These are phyloP conservation scores for Picochlorum costavermella DNA, from an alignment of 139 green algal species.

Conservation along the genomic window DNA sequence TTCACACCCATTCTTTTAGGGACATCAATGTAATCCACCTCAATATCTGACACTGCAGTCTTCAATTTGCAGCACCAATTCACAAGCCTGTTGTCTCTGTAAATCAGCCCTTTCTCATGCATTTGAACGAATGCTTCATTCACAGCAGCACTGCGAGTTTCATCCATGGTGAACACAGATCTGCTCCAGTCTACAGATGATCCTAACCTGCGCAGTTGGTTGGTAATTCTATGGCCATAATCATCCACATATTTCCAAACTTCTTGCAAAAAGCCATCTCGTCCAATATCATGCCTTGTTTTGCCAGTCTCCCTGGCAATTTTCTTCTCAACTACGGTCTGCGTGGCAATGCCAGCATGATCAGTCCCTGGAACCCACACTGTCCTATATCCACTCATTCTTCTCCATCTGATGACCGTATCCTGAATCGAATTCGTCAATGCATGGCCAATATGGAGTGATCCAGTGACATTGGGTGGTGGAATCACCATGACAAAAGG, in stretches of 20 bases:
- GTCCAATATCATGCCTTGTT: conserved; percentile 89
- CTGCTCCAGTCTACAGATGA: conserved; percentile 84
- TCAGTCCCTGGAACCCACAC: conserved; percentile 96
- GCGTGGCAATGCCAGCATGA: conserved; percentile 85
- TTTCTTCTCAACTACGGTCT: conserved; percentile 98
- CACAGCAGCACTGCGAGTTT: conserved; percentile 54
- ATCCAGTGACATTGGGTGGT: conserved; percentile 95
- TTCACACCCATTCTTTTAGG: conserved; percentile 57
- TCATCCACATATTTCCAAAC: conserved; percentile 81
- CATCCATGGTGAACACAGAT: conserved; percentile 94
- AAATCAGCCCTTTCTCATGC: conserved; percentile 76
- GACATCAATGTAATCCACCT: conserved; percentile 96
- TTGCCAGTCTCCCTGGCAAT: conserved; percentile 66
- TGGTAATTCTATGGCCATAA: conserved; percentile 79
- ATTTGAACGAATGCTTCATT: conserved; percentile 69
- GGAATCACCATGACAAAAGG: conserved; percentile 97
- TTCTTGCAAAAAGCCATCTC: conserved; percentile 83
- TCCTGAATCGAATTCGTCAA: conserved; percentile 34
- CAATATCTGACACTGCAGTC: conserved; percentile 95
- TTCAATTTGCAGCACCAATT: conserved; percentile 93
- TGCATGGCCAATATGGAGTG: conserved; percentile 95
- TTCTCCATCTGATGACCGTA: conserved; percentile 63
- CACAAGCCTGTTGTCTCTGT: conserved; percentile 95
- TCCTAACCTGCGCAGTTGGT: conserved; percentile 84
- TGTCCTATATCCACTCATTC: conserved; percentile 91